A percentile compares a stretch with the other conserved stretches of the same genome.
phyloP scores from a whole-genome alignment of 2,329 filamentous ascomycete genomes.

The Ophiobolus disseminans region DNA sequence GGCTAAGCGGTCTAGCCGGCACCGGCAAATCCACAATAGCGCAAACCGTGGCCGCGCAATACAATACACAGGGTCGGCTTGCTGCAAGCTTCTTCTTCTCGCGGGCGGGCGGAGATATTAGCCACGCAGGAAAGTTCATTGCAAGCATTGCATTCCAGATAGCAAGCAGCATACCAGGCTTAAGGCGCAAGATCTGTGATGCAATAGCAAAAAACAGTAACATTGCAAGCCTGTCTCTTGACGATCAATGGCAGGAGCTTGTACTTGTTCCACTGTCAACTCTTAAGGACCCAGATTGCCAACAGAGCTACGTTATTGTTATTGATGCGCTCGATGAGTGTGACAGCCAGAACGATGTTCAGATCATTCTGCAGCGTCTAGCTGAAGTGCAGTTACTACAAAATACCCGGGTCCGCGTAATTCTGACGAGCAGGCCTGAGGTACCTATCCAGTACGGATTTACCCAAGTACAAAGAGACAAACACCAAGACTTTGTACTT shows the following conservation, averaged over 20 bases:
- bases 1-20: constrained; percentile 34
- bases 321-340: constrained; percentile 40
- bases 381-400: constrained; percentile 1
- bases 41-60: no score
- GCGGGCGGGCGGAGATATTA: neutral
- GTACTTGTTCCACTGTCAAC: constrained; percentile 9
- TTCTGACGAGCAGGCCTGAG: constrained; percentile 20
- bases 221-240: constrained; percentile 5
- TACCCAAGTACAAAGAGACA: constrained; percentile 1
- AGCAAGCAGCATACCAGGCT: constrained; percentile 1
- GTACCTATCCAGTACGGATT: constrained; percentile 12
- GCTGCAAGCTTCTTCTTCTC: no score
- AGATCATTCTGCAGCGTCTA: constrained; percentile 10
- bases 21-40: no score
- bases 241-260: constrained; percentile 17
- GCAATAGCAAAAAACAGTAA: constrained; percentile 5
- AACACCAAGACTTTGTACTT: constrained; percentile 13
- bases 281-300: neutral
- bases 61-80: no score
- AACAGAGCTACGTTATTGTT: constrained; percentile 1
- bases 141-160: constrained; percentile 16
- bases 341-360: constrained; percentile 14
- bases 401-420: constrained; percentile 7
- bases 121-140: constrained; percentile 12
- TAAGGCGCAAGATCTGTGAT: constrained; percentile 6